Evolutionary conservation across 306 rosid species (phyloP).

Genomic region (Begonia loranthoides): DNA sequence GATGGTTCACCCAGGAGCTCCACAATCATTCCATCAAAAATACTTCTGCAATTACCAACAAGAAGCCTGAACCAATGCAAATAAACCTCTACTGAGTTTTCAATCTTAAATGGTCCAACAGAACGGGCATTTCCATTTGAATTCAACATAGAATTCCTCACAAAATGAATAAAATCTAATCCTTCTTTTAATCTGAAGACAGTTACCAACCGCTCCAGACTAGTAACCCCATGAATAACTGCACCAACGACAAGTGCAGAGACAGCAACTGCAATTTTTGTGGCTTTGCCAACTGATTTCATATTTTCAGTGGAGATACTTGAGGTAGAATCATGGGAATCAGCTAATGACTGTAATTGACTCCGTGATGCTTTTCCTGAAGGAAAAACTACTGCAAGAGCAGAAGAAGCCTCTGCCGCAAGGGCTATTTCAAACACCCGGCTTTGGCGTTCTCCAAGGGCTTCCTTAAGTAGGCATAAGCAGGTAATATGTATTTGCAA

Average conservation of each 20-base stretch:
- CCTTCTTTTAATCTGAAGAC: constrained; percentile 76
- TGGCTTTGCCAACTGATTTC: constrained; percentile 39
- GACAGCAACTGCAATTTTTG: constrained; percentile 73
- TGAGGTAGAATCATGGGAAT: constrained; percentile 44
- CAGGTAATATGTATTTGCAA: constrained; percentile 65
- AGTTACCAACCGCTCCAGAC: constrained; percentile 90
- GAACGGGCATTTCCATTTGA: constrained; percentile 86
- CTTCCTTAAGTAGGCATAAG: constrained; percentile 86
- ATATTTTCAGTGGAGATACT: constrained; percentile 31
- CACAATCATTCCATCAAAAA: constrained; percentile 68
- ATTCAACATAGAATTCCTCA: constrained; percentile 61
- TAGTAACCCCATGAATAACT: constrained; percentile 66
- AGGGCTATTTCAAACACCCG: constrained; percentile 95
- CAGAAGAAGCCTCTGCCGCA: constrained; percentile 77
- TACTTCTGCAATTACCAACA: constrained; percentile 79
- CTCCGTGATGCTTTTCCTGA: constrained; percentile 73
- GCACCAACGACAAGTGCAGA: constrained; percentile 83
- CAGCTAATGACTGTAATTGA: constrained; percentile 75
- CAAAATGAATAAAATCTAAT: constrained; percentile 67
- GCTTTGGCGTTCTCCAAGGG: constrained; percentile 93
- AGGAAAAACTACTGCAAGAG: constrained; percentile 56
- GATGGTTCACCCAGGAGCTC: constrained; percentile 84
- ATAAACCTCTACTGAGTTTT: constrained; percentile 56
- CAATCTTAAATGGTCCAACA: constrained; percentile 50
- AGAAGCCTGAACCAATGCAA: constrained; percentile 94